Base-by-base conservation (phyloP, 805 yeast species). In the Starmerella sirachaensis region DNA sequence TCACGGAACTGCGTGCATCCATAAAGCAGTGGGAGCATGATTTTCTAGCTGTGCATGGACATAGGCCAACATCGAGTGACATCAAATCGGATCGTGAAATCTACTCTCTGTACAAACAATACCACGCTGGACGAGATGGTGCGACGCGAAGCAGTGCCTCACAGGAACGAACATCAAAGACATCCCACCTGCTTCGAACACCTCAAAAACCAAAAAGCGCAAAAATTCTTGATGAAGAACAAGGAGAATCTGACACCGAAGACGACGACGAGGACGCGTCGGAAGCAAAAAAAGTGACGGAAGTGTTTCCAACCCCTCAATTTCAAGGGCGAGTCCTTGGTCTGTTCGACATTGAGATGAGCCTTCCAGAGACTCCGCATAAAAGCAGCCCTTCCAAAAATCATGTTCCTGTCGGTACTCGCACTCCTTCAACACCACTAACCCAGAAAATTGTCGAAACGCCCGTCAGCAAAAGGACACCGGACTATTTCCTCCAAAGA, bases 231-330 rank as follows among this genome's bases (percentile, higher is more conserved):
- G 16, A 5, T 9, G 32, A 14, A 8, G 27, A 6, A 16, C 31
- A 18, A 8, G 27, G 4, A n/a, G 36, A 18, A 13, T n/a, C 21
- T 3, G 40, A 29, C 7, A 25, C 34, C 6, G 42, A 37, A 8
- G 29, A 18, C 12, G 40, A 39, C 17, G 45, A 33, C 3, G 40
- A 27, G 6, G 37, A 11, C n/a, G 40, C 47, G 12, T 44, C 47
- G n/a, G 20, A 30, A 21, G 31, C 17, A 9, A 19, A 19, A 7
- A 23, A 21, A 12, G 31, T 42, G 9, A 40, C 37, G 3, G 49
- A 46, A 24, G 31, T 47, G 5, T 47, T 47, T 29, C 49, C 49
- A 4, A 47, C 51, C 1, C 51, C 51, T 2, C 50, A 46, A 17
- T 25, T 46, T 12, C 31, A 33, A 6, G 51, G 51, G 5, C 29